Evolutionary conservation across 2,329 filamentous ascomycete species (phyloP), one percentile per base, ranked within the genome.

Genomic region (Aspergillus ochraceoroseus): DNA sequence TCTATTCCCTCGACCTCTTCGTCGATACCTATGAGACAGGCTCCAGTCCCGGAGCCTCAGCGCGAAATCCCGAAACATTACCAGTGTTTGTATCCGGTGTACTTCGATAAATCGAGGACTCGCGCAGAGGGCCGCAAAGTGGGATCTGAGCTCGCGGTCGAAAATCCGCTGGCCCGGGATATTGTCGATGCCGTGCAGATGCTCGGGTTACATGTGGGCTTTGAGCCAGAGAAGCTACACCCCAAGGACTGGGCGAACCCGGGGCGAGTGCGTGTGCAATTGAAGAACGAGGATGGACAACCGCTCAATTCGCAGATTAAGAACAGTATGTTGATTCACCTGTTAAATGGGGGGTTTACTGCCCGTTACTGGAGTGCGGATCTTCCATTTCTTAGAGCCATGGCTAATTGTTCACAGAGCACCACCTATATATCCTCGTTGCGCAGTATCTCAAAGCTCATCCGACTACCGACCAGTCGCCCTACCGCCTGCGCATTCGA

Each of bases 191-290:
- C 89, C n/a, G 85, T 85, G 64, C 80, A 82, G 28, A 68, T 74
- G 31, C 75, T 95, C 45, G 77, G 82, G 5, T 38, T 71, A 43
- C 56, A 59, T 20, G 61, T 65, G n/a, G 80, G 92, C 5, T 84
- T 95, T 63, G 92, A 98, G 70, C 87, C 89, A 1, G 84, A 85
- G 60, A 95, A 95, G 72, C 77, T 81, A 46, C 92, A 98, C 66
- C 92, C 92, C 5, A 90, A 92, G 69, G 92, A 98, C 71, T 98
- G 92, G 92, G 83, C 84, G 41, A 98, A 98, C 70, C 92, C 92
- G 8, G 92, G 92, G 3, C 77, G 92, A 44, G 86, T 96, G 48
- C 81, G 86, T 54, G 80, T 96, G 34, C 70, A 82, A 58, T 70
- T 95, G 41, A 83, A 70, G 41, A 62, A 76, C 48, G 72, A 77